Percentiles rank a stretch among this genome's conserved stretches.
Evolutionary conservation across 139 green algal species (phyloP).

Genomic region (Choricystis sp.): DNA sequence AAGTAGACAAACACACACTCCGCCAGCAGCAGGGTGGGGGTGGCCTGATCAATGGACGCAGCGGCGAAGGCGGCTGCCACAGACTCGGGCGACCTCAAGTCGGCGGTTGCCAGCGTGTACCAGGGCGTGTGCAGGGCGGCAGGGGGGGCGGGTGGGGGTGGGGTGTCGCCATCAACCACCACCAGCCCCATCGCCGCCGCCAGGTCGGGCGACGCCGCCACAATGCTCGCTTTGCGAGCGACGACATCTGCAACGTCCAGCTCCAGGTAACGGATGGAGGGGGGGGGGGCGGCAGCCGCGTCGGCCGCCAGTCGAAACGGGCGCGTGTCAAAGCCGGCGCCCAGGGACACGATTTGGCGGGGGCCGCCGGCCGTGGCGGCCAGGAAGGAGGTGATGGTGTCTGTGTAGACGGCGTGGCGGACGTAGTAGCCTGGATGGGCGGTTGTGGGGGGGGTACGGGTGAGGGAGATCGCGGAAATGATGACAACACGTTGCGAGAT

Average conservation of each 20-base stretch:
- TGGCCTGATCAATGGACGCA: slow-evolving; percentile 24
- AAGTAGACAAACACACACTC: slow-evolving; percentile 88
- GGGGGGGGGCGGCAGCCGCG: no score
- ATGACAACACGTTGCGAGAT: no score
- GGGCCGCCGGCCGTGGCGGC: no score
- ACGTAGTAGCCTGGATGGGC: no score
- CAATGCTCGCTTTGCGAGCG: slow-evolving; percentile 23
- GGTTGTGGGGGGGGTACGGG: no score
- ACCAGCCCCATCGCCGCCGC: slow-evolving; percentile 1
- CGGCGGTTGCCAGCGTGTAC: slow-evolving; percentile 48
- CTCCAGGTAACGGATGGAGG: neutral
- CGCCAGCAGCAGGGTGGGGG: slow-evolving; percentile 54
- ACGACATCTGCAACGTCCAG: slow-evolving; percentile 15
- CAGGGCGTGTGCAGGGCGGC: slow-evolving; percentile 9
- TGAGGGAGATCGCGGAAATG: no score
- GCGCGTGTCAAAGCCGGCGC: slow-evolving; percentile 60
- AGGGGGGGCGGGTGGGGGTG: neutral
- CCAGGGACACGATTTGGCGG: slow-evolving; percentile 44
- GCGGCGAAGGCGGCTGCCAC: no score
- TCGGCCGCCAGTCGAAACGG: slow-evolving; percentile 43
- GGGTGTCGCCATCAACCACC: neutral
- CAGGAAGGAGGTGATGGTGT: no score
- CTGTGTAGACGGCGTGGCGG: no score
- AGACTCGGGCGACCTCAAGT: no score
- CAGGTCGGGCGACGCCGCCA: slow-evolving; percentile 11